These are phyloP conservation scores for Phialophora chinensis DNA, from an alignment of 2,329 filamentous ascomycete genomes.

Conservation along the genomic window DNA sequence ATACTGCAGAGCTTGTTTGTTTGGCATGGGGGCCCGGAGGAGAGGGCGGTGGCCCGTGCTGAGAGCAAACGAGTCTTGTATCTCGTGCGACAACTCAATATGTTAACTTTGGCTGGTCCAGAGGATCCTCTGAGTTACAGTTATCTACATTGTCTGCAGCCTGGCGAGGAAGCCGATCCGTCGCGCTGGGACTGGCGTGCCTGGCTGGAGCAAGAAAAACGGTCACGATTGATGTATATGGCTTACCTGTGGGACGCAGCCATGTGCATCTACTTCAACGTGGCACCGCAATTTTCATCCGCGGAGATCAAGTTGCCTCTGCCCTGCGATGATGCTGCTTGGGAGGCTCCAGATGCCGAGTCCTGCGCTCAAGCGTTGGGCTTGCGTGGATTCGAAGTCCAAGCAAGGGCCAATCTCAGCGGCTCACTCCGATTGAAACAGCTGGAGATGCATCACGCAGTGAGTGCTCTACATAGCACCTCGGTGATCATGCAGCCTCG, in stretches of 20 bases:
- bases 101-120: conserved; percentile 61
- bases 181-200: conserved; percentile 67
- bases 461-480: conserved; percentile 66
- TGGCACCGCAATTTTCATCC: conserved; percentile 65
- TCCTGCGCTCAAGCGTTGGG: conserved; percentile 71
- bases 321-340: conserved; percentile 74
- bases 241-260: conserved; percentile 69
- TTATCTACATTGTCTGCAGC: conserved; percentile 64
- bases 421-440: conserved; percentile 70
- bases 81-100: conserved; percentile 63
- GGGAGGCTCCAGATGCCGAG: conserved; percentile 67
- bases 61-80: conserved; percentile 44
- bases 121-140: conserved; percentile 59
- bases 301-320: conserved; percentile 71
- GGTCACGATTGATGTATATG: conserved; percentile 68
- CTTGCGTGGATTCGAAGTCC: conserved; percentile 63
- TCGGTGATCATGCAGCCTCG: conserved; percentile 66
- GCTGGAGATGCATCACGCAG: conserved; percentile 65
- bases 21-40: conserved; percentile 72
- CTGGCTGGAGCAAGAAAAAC: conserved; percentile 75
- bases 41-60: conserved; percentile 67
- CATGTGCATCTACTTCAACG: conserved; percentile 74
- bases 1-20: conserved; percentile 67
- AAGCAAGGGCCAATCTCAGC: conserved; percentile 62
- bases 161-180: conserved; percentile 54